Evolutionary conservation across 2,329 filamentous ascomycete genomes (phyloP).

Genomic region (Hysterium pulicare): DNA sequence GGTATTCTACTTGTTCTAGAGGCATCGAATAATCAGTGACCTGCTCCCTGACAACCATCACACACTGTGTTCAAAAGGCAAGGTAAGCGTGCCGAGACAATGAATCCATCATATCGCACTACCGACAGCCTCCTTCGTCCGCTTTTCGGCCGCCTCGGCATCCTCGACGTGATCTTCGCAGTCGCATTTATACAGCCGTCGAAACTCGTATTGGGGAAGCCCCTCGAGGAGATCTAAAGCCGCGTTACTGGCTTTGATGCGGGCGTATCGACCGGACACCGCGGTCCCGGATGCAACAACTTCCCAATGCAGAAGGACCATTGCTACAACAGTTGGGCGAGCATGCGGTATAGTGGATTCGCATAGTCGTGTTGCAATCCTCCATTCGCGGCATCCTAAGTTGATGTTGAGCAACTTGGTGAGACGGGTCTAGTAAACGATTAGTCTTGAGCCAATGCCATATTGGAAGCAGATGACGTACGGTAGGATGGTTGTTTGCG

Average conservation of each 20-base stretch:
- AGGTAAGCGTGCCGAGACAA: too few relatives aligned
- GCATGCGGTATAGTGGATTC: conserved; percentile 45
- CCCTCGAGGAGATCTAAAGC: conserved; percentile 53
- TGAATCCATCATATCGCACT: background rate
- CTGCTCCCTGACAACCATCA: too few relatives aligned
- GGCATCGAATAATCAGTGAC: too few relatives aligned
- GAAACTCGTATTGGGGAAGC: conserved; percentile 57
- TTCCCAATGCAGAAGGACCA: conserved; percentile 70
- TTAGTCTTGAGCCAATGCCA: background rate
- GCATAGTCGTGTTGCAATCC: conserved; percentile 36
- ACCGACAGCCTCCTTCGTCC: background rate
- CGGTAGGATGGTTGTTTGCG: conserved; percentile 75
- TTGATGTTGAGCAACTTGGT: conserved; percentile 60
- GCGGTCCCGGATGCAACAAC: conserved; percentile 62
- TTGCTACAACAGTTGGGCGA: conserved; percentile 58
- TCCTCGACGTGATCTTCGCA: conserved; percentile 44
- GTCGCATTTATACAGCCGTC: conserved; percentile 58
- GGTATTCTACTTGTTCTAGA: too few relatives aligned
- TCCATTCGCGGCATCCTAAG: conserved; percentile 63
- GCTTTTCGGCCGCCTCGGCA: background rate
- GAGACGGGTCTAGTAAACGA: conserved; percentile 58
- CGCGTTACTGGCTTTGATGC: conserved; percentile 61
- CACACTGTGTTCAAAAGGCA: too few relatives aligned
- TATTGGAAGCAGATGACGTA: background rate
- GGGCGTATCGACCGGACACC: conserved; percentile 69